Percentiles rank a stretch among this genome's conserved stretches.
Conservation (phyloP, 2,329 filamentous ascomycete species). For the Elsinoe batatas region DNA sequence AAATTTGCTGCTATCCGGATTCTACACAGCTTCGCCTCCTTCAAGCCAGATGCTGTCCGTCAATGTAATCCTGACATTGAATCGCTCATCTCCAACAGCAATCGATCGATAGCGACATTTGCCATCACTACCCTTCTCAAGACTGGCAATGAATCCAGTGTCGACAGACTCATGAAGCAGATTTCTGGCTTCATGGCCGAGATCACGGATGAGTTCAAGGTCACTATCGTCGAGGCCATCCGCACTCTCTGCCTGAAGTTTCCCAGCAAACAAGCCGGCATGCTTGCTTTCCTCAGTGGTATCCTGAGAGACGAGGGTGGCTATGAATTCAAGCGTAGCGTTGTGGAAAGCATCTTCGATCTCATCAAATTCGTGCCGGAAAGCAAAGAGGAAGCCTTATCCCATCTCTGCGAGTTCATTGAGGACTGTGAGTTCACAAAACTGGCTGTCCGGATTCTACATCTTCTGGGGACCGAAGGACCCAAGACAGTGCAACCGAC, state of each 20-base stretch:
- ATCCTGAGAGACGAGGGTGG: slow-evolving; percentile 93
- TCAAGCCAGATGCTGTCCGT: slow-evolving; percentile 88
- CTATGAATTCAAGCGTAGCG: slow-evolving; percentile 94
- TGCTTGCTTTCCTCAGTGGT: slow-evolving; percentile 95
- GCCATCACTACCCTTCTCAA: slow-evolving; percentile 96
- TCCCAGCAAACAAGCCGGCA: slow-evolving; percentile 93
- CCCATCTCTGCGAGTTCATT: slow-evolving; percentile 96
- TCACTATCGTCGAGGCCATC: slow-evolving; percentile 98
- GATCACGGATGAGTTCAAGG: slow-evolving; percentile 99
- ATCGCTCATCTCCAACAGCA: slow-evolving; percentile 89
- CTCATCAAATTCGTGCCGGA: slow-evolving; percentile 98
- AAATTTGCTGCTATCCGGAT: slow-evolving; percentile 97
- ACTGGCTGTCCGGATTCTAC: slow-evolving; percentile 85
- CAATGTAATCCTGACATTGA: slow-evolving; percentile 97
- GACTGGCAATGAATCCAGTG: slow-evolving; percentile 94
- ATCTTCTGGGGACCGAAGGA: slow-evolving; percentile 87
- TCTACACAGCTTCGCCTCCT: slow-evolving; percentile 89
- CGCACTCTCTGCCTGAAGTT: slow-evolving; percentile 95
- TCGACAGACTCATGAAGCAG: slow-evolving; percentile 96
- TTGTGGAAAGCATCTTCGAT: slow-evolving; percentile 99
- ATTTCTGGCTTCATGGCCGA: slow-evolving; percentile 98
- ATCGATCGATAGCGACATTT: slow-evolving; percentile 95
- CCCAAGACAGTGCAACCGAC: slow-evolving; percentile 92
- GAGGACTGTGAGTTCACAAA: slow-evolving; percentile 99
- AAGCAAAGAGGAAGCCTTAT: slow-evolving; percentile 68